Conservation (phyloP, 2,329 filamentous ascomycete species). For the Aulographum hederae region DNA sequence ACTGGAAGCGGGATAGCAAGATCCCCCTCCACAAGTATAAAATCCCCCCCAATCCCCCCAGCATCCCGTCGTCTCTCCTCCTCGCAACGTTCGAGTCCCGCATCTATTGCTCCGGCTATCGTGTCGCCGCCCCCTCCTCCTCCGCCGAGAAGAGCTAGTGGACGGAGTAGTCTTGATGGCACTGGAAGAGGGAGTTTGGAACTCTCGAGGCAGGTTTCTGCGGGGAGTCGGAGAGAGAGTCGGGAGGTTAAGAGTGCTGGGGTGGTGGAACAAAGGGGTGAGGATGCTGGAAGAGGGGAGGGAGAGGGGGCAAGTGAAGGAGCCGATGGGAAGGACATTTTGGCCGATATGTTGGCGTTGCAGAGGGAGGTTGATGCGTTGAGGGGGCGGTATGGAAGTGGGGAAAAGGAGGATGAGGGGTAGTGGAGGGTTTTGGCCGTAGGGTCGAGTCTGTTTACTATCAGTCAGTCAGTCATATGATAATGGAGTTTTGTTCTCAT, state of each 20-base stretch:
- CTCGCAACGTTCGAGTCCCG: neutral
- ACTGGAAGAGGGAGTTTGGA: neutral
- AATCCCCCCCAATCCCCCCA: neutral
- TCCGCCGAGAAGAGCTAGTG: neutral
- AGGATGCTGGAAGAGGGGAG: too few relatives aligned
- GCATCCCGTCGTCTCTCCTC: neutral
- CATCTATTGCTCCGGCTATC: neutral
- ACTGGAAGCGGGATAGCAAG: neutral
- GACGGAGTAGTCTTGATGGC: too few relatives aligned
- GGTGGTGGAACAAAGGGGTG: neutral
- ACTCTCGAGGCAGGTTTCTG: neutral
- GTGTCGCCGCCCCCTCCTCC: neutral
- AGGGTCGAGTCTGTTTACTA: too few relatives aligned
- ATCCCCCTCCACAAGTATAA: neutral
- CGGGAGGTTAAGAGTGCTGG: neutral
- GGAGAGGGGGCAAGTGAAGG: too few relatives aligned
- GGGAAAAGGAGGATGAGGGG: too few relatives aligned
- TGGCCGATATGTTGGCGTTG: conserved; percentile 6
- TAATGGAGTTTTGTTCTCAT: too few relatives aligned
- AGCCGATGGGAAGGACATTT: conserved; percentile 1
- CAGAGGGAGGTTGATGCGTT: conserved; percentile 6
- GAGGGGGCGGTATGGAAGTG: too few relatives aligned
- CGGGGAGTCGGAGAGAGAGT: neutral
- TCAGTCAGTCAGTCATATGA: too few relatives aligned
- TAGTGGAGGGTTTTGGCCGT: too few relatives aligned